Conservation (phyloP, 1,139 yeast genomes). For the Scheffersomyces segobiensis region DNA sequence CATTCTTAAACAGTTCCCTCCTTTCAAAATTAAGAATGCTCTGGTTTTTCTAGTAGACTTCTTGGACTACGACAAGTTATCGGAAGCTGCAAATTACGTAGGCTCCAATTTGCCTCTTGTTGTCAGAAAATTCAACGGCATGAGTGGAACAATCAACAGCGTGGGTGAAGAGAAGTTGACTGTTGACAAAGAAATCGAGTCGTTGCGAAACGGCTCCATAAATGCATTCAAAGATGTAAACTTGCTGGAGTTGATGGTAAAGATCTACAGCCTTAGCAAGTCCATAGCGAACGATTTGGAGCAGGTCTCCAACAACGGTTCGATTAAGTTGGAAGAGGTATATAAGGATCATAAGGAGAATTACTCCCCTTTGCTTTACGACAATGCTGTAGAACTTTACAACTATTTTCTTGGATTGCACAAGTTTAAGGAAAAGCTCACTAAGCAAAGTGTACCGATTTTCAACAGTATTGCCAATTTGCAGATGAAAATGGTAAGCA, state of each 20-base stretch:
- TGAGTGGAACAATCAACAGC: conserved; percentile 29
- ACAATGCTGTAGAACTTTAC: conserved; percentile 13
- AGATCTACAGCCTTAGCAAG: conserved; percentile 4
- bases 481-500: conserved; percentile 41
- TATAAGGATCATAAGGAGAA: conserved; percentile 17
- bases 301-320: conserved; percentile 9
- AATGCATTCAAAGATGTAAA: conserved; percentile 24
- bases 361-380: conserved; percentile 13
- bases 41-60: conserved; percentile 21
- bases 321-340: conserved; percentile 12
- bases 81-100: conserved; percentile 22
- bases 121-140: conserved; percentile 38
- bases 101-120: conserved; percentile 30
- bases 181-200: conserved; percentile 36
- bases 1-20: conserved; percentile 38
- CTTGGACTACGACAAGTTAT: conserved; percentile 28
- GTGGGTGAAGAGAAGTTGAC: conserved; percentile 28
- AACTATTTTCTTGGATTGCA: conserved; percentile 16
- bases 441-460: conserved; percentile 22
- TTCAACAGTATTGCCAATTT: conserved; percentile 36
- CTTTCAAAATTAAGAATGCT: conserved; percentile 18
- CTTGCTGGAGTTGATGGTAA: conserved; percentile 3
- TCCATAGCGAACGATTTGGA: conserved; percentile 18
- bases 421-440: conserved; percentile 28
- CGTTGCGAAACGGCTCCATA: conserved; percentile 36